These are phyloP conservation scores for Serpula lacrymans DNA, from an alignment of 768 basidiomycete species.

Conservation along the genomic window DNA sequence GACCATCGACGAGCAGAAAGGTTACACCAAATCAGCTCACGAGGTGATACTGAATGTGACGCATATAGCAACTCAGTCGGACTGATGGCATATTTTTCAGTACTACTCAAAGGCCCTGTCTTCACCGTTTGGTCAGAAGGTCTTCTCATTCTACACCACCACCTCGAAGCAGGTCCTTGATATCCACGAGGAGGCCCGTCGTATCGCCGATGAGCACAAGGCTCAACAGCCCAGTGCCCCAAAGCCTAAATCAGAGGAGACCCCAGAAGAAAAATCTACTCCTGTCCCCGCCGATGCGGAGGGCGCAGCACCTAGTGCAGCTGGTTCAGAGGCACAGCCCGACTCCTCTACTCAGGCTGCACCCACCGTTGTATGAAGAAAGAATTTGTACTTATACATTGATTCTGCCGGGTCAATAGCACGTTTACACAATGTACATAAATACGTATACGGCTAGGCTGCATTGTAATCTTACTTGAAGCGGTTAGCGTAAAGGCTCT, in stretches of 20 bases:
- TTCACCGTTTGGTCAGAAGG: slow-evolving; percentile 76
- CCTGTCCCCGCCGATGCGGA: slow-evolving; percentile 3
- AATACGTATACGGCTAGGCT: no score
- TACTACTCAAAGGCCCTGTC: slow-evolving; percentile 75
- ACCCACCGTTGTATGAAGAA: background rate
- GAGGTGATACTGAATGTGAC: slow-evolving; percentile 43
- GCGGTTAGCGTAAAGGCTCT: no score
- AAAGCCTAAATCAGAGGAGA: no score
- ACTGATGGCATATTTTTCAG: slow-evolving; percentile 39
- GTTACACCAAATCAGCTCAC: slow-evolving; percentile 61
- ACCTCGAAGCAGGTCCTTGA: slow-evolving; percentile 87
- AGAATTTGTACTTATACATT: background rate
- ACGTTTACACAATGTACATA: no score
- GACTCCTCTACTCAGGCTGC: slow-evolving; percentile 8
- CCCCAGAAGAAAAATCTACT: no score
- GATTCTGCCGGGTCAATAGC: background rate
- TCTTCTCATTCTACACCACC: slow-evolving; percentile 78
- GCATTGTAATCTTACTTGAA: no score
- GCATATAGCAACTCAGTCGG: background rate
- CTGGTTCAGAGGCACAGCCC: slow-evolving; percentile 8
- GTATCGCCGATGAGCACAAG: slow-evolving; percentile 70
- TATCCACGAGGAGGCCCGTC: slow-evolving; percentile 89
- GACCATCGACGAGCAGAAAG: slow-evolving; percentile 80
- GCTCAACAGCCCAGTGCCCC: slow-evolving; percentile 9
- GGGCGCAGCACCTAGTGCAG: no score